Evolutionary conservation across 1,284 basidiomycete species (phyloP).

Genomic region (Chalciporus piperatoides): DNA sequence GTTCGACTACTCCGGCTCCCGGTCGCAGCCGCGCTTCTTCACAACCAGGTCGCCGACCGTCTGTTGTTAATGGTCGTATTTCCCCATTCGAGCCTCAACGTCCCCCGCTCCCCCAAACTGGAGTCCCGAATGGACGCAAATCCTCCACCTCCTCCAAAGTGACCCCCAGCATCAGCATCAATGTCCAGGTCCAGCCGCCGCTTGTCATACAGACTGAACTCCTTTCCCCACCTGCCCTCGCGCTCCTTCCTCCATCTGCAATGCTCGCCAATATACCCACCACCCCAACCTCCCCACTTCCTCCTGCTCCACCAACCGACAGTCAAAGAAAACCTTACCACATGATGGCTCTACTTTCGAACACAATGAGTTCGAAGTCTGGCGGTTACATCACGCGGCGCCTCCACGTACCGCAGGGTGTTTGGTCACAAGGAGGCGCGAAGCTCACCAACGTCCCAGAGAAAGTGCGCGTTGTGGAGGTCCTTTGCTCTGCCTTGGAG

Average conservation of each 20-base stretch:
- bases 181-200: slow-evolving; percentile 39
- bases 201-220: slow-evolving; percentile 54
- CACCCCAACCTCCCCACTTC: slow-evolving; percentile 72
- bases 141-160: slow-evolving; percentile 57
- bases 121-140: slow-evolving; percentile 48
- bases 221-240: slow-evolving; percentile 38
- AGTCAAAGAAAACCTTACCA: slow-evolving; percentile 86
- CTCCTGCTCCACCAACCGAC: slow-evolving; percentile 65
- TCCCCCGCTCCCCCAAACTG: slow-evolving; percentile 48
- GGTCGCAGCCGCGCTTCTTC: slow-evolving; percentile 63
- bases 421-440: slow-evolving; percentile 88
- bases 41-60: slow-evolving; percentile 63
- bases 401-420: slow-evolving; percentile 83
- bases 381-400: slow-evolving; percentile 88
- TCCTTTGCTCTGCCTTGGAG: slow-evolving; percentile 72
- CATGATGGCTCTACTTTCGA: slow-evolving; percentile 77
- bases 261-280: slow-evolving; percentile 56
- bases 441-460: slow-evolving; percentile 79
- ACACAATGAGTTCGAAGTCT: slow-evolving; percentile 76
- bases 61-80: slow-evolving; percentile 45
- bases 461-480: slow-evolving; percentile 82
- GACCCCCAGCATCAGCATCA: slow-evolving; percentile 41
- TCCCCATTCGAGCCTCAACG: slow-evolving; percentile 44
- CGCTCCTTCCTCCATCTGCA: slow-evolving; percentile 51
- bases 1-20: slow-evolving; percentile 27